These are phyloP conservation scores for Grigorovia transvaalensis DNA, from an alignment of 805 yeast species.

Conservation along the genomic window DNA sequence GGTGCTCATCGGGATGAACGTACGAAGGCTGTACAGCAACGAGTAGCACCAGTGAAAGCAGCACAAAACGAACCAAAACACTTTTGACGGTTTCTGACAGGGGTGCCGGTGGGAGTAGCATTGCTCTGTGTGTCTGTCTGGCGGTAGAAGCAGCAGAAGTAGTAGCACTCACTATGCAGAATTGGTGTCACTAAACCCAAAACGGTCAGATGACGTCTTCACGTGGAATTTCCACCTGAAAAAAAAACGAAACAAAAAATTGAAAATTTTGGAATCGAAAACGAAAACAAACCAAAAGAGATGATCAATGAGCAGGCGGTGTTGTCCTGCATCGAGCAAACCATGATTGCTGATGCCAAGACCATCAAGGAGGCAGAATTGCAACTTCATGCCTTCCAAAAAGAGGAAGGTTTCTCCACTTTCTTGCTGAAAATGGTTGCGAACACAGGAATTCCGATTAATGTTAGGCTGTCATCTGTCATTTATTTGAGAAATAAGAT, in stretches of 20 bases:
- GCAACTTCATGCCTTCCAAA: conserved; percentile 41
- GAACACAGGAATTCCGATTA: conserved; percentile 34
- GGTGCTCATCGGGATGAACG: conserved; percentile 96
- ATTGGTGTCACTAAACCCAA: neutral
- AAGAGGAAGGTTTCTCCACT: conserved; percentile 47
- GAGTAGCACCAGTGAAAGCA: conserved; percentile 27
- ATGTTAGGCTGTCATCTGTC: conserved; percentile 49
- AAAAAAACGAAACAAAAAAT: neutral
- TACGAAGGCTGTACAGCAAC: conserved; percentile 67
- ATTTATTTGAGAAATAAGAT: conserved; percentile 61
- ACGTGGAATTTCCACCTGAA: neutral
- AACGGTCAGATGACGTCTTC: neutral
- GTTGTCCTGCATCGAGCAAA: conserved; percentile 41
- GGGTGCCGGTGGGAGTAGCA: too few relatives aligned
- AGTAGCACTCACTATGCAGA: too few relatives aligned
- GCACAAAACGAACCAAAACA: too few relatives aligned
- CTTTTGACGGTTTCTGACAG: too few relatives aligned
- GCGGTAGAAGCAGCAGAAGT: too few relatives aligned
- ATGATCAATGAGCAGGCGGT: conserved; percentile 40
- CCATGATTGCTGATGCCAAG: conserved; percentile 42
- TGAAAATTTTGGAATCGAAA: neutral
- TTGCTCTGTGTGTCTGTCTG: too few relatives aligned
- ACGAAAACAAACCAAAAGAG: neutral
- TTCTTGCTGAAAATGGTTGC: conserved; percentile 41
- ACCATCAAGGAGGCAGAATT: conserved; percentile 44